phyloP scores from a whole-genome alignment of 2,329 filamentous ascomycete genomes.

The Knufia petricola region DNA sequence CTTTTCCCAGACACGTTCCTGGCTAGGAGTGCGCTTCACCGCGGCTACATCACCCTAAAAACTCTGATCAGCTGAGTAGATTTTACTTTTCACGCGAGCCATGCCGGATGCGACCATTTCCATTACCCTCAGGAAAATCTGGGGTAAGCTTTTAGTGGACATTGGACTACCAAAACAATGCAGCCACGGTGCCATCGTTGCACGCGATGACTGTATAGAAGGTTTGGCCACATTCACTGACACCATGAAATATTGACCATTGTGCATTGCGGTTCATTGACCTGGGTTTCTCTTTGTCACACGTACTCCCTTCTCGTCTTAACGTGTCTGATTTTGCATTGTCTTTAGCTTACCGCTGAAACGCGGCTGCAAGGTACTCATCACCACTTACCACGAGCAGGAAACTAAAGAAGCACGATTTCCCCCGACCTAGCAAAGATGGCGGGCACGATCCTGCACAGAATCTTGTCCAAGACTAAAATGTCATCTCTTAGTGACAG shows the following conservation, averaged over 20 bases:
- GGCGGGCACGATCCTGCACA: constrained; percentile 5
- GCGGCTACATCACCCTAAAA: not conserved
- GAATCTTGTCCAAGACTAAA: constrained; percentile 5
- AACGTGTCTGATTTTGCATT: not conserved
- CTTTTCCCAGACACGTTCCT: not conserved
- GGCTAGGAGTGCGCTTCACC: not conserved
- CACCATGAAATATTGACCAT: constrained; percentile 4
- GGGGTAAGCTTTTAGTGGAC: constrained; percentile 1
- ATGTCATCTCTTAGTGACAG: not conserved
- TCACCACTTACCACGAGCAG: not conserved
- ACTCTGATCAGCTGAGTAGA: constrained; percentile 5
- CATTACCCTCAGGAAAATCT: constrained; percentile 22
- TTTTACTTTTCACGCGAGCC: constrained; percentile 9
- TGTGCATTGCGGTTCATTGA: constrained; percentile 1
- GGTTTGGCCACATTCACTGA: not conserved
- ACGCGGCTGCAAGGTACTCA: not conserved
- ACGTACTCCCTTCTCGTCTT: constrained; percentile 7
- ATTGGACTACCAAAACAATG: not conserved
- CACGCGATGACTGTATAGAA: constrained; percentile 7
- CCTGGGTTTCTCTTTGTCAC: constrained; percentile 9
- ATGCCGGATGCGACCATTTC: constrained; percentile 14
- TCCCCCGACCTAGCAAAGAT: not conserved
- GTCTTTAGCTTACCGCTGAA: not conserved
- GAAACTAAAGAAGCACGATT: not conserved
- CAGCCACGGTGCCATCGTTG: not conserved